A percentile compares a stretch with the other conserved stretches of the same genome.
These are phyloP conservation scores for Areca catechu DNA, from an alignment of 176 grass and related monocot genomes.

Conservation along the genomic window DNA sequence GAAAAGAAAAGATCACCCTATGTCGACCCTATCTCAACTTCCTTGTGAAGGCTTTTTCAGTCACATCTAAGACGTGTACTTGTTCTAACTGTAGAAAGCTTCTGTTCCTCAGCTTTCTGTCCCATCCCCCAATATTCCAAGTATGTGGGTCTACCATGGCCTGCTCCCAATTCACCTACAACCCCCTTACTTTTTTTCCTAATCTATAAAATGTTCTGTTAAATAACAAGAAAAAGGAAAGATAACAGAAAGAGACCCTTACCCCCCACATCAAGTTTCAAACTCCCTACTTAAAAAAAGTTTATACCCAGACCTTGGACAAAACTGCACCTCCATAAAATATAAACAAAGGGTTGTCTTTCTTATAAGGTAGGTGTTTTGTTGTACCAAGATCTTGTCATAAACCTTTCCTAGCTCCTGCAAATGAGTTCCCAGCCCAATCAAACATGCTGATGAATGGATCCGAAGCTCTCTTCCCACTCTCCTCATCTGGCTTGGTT, in stretches of 20 bases:
- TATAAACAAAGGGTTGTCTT: neutral
- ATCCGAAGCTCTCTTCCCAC: conserved; percentile 19
- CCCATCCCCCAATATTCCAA: conserved; percentile 1
- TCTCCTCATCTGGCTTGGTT: conserved; percentile 20
- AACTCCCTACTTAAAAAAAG: conserved; percentile 5
- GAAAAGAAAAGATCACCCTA: too few species aligned
- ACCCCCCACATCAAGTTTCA: neutral
- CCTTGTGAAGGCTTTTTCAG: conserved; percentile 12
- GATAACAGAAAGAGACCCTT: too few species aligned
- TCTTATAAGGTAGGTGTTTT: neutral
- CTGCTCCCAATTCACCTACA: conserved; percentile 11
- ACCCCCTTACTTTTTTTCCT: neutral
- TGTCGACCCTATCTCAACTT: neutral
- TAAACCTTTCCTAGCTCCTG: conserved; percentile 8
- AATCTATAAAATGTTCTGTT: too few species aligned
- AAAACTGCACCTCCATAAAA: conserved; percentile 8
- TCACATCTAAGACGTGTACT: conserved; percentile 44
- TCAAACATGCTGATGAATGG: conserved; percentile 57
- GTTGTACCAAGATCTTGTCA: conserved; percentile 1
- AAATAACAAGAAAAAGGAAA: too few species aligned
- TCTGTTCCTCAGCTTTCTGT: conserved; percentile 6
- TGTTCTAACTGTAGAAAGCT: conserved; percentile 28
- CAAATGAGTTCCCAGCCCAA: conserved; percentile 18
- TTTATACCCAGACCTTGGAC: conserved; percentile 7
- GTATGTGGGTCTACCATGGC: neutral